Evolutionary conservation across 2,329 filamentous ascomycete genomes (phyloP), one percentile per base, ranked within the genome.

Genomic region (Pezicula carpinea): DNA sequence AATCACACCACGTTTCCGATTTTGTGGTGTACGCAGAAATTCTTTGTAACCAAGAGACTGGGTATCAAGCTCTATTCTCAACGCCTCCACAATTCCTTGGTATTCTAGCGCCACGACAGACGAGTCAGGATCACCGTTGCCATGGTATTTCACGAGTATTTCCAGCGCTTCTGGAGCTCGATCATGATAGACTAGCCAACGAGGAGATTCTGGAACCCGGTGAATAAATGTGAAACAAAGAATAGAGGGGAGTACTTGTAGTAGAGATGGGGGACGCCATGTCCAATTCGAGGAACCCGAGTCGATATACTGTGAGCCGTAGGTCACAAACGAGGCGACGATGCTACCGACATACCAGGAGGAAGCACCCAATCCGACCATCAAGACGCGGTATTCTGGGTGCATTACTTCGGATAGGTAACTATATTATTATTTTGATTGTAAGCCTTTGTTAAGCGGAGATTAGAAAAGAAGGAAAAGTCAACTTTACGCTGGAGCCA

Each of bases 1-100:
- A 46, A 80, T 74, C 39, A 75, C 58, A 33, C 76, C 63, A n/a
- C 76, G 66, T 51, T 72, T 69, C 29, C 75, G 68, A 59, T 78
- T 79, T 23, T 72, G 75, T 33, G 67, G 66, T 6, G 70, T 73
- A 40, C 68, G 69, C 58, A 70, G 61, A 29, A 75, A 62, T 49
- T 71, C 67, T 11, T 59, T 50, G 64, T 71, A 74, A 34, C 63
- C 59, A 43, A 66, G 65, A 57, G 64, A 62, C 53, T 69, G 62
- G 47, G 17, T 65, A 61, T 31, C 67, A 65, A 3, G 65, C 67
- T 22, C 67, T 59, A 51, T 21, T 23, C 32, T 31, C 10, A 44
- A 35, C n/a, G 46, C 44, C 15, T 39, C 32, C 7, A 26, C 33
- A 33, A 72, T 71, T 60, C 72, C 69, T 35, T 67, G 62, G 6